These are phyloP conservation scores for Thelephora terrestris DNA, from an alignment of 1,284 basidiomycete species.

Conservation along the genomic window DNA sequence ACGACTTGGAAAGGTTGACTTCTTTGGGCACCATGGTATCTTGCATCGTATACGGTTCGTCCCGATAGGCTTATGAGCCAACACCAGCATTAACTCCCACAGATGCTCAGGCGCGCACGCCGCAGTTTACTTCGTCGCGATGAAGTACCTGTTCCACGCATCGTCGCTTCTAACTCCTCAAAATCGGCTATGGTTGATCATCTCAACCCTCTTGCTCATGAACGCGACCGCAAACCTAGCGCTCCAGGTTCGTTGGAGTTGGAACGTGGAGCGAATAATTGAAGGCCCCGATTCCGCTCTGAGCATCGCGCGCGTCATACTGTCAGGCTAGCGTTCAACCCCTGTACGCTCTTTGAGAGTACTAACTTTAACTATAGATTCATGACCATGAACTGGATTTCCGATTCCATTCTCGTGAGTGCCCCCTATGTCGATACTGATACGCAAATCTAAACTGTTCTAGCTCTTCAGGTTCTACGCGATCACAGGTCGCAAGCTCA, in stretches of 20 bases:
- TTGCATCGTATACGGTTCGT: slow-evolving; percentile 13
- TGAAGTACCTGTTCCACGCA: slow-evolving; percentile 3
- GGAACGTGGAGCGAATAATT: background rate
- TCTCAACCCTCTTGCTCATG: slow-evolving; percentile 13
- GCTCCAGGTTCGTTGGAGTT: slow-evolving; percentile 17
- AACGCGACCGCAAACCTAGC: slow-evolving; percentile 16
- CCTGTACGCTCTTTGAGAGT: background rate
- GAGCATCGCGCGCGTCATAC: background rate
- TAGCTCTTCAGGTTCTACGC: slow-evolving; percentile 20
- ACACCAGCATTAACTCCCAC: background rate
- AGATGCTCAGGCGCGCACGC: slow-evolving; percentile 15
- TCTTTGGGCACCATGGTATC: slow-evolving; percentile 18
- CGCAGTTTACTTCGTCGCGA: slow-evolving; percentile 10
- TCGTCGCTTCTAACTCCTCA: background rate
- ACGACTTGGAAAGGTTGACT: slow-evolving; percentile 10
- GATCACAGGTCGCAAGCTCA: slow-evolving; percentile 11
- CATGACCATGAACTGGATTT: slow-evolving; percentile 23
- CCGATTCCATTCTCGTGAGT: slow-evolving; percentile 24
- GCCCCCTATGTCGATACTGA: background rate
- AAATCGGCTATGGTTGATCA: slow-evolving; percentile 7
- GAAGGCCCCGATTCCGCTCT: background rate
- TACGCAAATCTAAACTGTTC: background rate
- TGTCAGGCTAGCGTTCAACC: background rate
- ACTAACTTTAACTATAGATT: slow-evolving; percentile 14
- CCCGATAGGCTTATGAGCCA: background rate